Evolutionary conservation across 2,329 filamentous ascomycete species (phyloP).

Genomic region (Diaporthe sp.): DNA sequence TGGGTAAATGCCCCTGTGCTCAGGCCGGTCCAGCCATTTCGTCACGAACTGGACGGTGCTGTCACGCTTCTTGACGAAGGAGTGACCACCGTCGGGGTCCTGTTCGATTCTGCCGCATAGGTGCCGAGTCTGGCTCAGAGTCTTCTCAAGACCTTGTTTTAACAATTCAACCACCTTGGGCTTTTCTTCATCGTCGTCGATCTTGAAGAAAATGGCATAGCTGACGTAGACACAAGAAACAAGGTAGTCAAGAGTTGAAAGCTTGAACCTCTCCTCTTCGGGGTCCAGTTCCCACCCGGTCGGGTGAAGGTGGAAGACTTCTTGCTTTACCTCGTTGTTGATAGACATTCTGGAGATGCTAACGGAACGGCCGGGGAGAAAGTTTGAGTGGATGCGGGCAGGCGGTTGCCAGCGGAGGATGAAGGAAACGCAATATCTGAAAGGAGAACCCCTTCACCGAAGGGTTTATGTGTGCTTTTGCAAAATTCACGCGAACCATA

Average conservation of each 20-base stretch:
- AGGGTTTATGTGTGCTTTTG: too few relatives aligned
- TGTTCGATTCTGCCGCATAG: conserved; percentile 56
- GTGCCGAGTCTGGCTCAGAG: conserved; percentile 46
- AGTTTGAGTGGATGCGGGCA: too few relatives aligned
- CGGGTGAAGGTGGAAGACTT: conserved; percentile 50
- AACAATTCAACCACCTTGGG: conserved; percentile 40
- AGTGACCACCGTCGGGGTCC: conserved; percentile 51
- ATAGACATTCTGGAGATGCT: background rate
- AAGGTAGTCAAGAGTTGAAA: conserved; percentile 55
- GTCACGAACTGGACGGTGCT: conserved; percentile 50
- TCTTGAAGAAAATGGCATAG: conserved; percentile 55
- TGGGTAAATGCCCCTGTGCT: conserved; percentile 49
- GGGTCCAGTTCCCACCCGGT: conserved; percentile 53
- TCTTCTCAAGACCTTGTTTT: conserved; percentile 46
- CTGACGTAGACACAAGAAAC: conserved; percentile 51
- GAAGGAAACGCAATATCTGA: too few relatives aligned
- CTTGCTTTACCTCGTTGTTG: background rate
- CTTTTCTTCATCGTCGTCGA: conserved; percentile 50
- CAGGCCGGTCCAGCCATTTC: conserved; percentile 52
- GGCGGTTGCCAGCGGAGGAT: accelerated
- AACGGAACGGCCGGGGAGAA: background rate
- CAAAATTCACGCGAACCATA: background rate
- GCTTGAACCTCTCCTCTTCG: conserved; percentile 52
- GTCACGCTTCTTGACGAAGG: conserved; percentile 47
- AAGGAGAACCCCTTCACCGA: background rate